Evolutionary conservation across 73 alveolate genomes (phyloP), one percentile per base, ranked within the genome.

Genomic region (Paramecium sexaurelia): DNA sequence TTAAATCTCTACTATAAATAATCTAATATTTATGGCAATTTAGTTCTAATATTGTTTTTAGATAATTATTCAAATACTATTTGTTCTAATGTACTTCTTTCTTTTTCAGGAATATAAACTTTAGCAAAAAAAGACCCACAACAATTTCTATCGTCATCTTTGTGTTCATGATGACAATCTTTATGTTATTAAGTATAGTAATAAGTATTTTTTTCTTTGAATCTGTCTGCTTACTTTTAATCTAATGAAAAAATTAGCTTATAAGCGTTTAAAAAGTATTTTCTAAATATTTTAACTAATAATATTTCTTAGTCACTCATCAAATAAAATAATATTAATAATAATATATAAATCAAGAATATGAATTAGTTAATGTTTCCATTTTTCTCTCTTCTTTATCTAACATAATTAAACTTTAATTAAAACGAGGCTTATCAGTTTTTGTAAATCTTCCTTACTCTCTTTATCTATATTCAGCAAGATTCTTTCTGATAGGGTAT

Each of bases 51-150:
- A 57, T 57, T 57, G 5, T 57, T 57, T 57, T 20, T 57, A 7
- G 39, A 20, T 57, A 57, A 57, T 20, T 26, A 56, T 56, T 85
- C 92, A 19, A 24, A 22, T 2, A 73, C 92, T 1, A 73, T 51
- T 26, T 73, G 24, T 57, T 85, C 92, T 35, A 85, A 35, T 19
- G 40, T 68, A 32, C 73, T 56, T 22, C 55, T 26, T 26, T 85
- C 92, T 57, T 85, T 85, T 26, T 85, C 57, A 15, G 92, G 92
- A 15, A 85, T 85, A 27, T 85, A 88, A 17, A 88, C 73, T 88
- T 88, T 88, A 15, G 94, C 89, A 88, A 69, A 88, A 45, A 88
- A 88, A 5, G 94, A 56, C 41, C 84, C 68, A 56, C 94, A 88
- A 82, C 92, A 85, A 5, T 55, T 37, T 8, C 86, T 51, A 27